Evolutionary conservation across 805 yeast genomes (phyloP), one percentile per base, ranked within the genome.

Genomic region (Pachysolen tannophilus): DNA sequence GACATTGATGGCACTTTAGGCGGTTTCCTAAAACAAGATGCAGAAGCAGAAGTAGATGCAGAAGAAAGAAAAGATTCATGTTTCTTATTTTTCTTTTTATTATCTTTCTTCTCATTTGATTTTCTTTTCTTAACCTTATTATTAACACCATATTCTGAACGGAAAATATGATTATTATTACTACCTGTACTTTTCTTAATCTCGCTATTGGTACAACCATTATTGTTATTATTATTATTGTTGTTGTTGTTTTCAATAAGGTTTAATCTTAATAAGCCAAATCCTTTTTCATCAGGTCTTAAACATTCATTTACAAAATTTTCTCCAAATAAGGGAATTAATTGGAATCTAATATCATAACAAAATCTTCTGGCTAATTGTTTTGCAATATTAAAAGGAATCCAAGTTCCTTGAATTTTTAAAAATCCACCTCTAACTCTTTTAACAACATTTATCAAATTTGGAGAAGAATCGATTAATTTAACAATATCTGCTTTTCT

Each of bases 371-470:
- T 55, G 3, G 95, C 90, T 35, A 87, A 61, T 21, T 71, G 59
- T 40, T 67, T 67, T 17, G 94, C 86, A 33, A 82, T 63, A 8
- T 69, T 71, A 49, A 59, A 80, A 2, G 95, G 90, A 26, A 86
- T 59, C 96, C 96, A 88, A 7, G 95, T 85, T 4, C 97, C 97
- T 60, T 87, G 97, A 44, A 88, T 85, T 62, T 86, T 86, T 44
- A 87, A 68, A 48, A 76, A 85, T 3, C 96, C 97, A 31, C 97
- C 97, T 37, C 96, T 64, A 11, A 87, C 85, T 33, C 95, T 70
- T 47, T 75, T 75, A 36, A 81, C 68, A 28, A 66, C 69, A 13
- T 67, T 72, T 44, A 74, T 84, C 35, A 77, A 63, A 46, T 75
- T 75, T 2, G 88, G 88, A 3, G 75, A 66, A 5, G 69, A 60